A percentile compares a stretch with the other conserved stretches of the same genome.
Conservation (phyloP, 1,139 yeast genomes). For the Saccharomyces hybrid region DNA sequence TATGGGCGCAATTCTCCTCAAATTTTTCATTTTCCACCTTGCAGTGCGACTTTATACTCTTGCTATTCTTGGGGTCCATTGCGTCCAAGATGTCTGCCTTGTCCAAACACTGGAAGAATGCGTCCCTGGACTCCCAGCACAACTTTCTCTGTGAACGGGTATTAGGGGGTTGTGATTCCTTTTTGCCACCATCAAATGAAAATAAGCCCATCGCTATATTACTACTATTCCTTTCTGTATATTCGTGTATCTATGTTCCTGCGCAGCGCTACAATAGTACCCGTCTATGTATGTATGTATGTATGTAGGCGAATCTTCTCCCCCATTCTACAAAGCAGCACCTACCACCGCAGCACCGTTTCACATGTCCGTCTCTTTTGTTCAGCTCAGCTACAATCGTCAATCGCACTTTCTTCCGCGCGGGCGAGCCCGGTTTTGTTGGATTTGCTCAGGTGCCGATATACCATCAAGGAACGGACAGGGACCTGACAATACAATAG, state of each 20-base stretch:
- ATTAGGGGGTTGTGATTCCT: constrained; percentile 24
- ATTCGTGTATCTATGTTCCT: neutral
- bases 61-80: constrained; percentile 33
- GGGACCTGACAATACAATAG: neutral
- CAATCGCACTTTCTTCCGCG: neutral
- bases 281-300: neutral
- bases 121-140: constrained; percentile 67
- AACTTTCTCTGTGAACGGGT: constrained; percentile 45
- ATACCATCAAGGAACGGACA: neutral
- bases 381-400: neutral
- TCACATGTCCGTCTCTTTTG: neutral
- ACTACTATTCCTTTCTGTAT: neutral
- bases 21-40: constrained; percentile 40
- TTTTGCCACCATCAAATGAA: constrained; percentile 13
- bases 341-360: neutral
- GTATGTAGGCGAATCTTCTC: neutral
- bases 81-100: constrained; percentile 45
- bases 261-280: neutral
- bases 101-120: constrained; percentile 52
- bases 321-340: neutral
- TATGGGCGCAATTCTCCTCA: constrained; percentile 49
- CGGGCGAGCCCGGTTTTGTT: neutral
- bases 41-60: constrained; percentile 37
- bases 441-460: neutral
- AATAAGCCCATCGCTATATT: constrained; percentile 18